phyloP scores from a whole-genome alignment of 345 rosid genomes.

The Eucalyptus albens region DNA sequence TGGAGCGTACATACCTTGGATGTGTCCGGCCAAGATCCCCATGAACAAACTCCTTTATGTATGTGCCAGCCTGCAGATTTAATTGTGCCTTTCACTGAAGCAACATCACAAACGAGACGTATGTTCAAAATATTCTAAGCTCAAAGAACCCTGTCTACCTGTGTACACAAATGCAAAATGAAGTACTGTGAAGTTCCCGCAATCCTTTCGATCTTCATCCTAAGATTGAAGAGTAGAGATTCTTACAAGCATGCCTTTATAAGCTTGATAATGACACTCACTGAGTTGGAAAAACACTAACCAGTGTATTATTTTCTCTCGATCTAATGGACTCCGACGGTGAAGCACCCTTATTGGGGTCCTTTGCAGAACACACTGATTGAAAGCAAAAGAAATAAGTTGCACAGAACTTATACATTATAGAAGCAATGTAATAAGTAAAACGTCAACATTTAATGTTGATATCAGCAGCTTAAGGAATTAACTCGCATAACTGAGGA shows the following conservation, averaged over 20 bases:
- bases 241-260: neutral
- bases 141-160: constrained; percentile 19
- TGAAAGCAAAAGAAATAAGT: neutral
- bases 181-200: constrained; percentile 66
- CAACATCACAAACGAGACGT: neutral
- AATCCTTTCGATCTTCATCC: constrained; percentile 88
- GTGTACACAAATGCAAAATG: constrained; percentile 85
- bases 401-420: neutral
- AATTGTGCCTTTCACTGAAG: neutral
- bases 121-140: neutral
- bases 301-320: constrained; percentile 80
- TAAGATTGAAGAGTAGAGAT: constrained; percentile 1
- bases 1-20: constrained; percentile 45
- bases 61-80: constrained; percentile 80
- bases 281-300: constrained; percentile 8
- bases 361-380: constrained; percentile 68
- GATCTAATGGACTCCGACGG: constrained; percentile 90
- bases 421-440: neutral
- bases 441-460: neutral
- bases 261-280: neutral
- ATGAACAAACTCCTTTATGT: constrained; percentile 92
- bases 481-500: neutral
- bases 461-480: neutral
- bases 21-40: constrained; percentile 94
- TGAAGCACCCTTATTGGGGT: constrained; percentile 96